phyloP scores from a whole-genome alignment of 495 filamentous ascomycete species.

The Choiromyces venosus region DNA sequence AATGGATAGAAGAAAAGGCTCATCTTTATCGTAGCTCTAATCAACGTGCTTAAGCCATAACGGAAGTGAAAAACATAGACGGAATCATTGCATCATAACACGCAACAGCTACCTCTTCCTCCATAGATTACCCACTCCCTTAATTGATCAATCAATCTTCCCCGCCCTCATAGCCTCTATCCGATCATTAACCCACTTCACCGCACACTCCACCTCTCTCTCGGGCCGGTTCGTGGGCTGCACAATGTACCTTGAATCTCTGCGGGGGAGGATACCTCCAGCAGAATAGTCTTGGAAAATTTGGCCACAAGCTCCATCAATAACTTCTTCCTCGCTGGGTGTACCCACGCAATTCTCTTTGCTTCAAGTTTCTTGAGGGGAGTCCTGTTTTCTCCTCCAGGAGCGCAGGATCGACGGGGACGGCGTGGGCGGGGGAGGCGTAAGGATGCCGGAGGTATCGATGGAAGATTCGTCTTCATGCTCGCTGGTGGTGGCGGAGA shows the following conservation, averaged over 20 bases:
- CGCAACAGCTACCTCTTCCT: no score
- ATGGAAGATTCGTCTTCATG: background rate
- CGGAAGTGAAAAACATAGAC: no score
- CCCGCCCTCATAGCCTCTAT: slow-evolving; percentile 22
- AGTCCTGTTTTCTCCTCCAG: slow-evolving; percentile 11
- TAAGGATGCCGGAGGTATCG: background rate
- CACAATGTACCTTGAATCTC: slow-evolving; percentile 65
- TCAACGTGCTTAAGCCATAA: no score
- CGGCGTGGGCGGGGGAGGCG: background rate
- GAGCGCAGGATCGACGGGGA: background rate
- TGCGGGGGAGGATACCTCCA: slow-evolving; percentile 56
- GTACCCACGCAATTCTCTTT: slow-evolving; percentile 12
- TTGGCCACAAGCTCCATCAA: slow-evolving; percentile 45
- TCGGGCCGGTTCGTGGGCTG: slow-evolving; percentile 59
- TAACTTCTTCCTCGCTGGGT: slow-evolving; percentile 36
- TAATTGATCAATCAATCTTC: slow-evolving; percentile 22
- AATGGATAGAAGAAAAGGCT: no score
- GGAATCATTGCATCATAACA: no score
- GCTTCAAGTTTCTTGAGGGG: slow-evolving; percentile 3
- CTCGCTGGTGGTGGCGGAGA: background rate
- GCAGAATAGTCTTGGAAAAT: slow-evolving; percentile 51
- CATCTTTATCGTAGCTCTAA: no score
- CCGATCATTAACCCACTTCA: slow-evolving; percentile 51
- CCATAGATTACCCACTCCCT: no score
- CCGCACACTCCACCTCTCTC: slow-evolving; percentile 53